Evolutionary conservation across 306 rosid species (phyloP).

Genomic region (Geum urbanum): DNA sequence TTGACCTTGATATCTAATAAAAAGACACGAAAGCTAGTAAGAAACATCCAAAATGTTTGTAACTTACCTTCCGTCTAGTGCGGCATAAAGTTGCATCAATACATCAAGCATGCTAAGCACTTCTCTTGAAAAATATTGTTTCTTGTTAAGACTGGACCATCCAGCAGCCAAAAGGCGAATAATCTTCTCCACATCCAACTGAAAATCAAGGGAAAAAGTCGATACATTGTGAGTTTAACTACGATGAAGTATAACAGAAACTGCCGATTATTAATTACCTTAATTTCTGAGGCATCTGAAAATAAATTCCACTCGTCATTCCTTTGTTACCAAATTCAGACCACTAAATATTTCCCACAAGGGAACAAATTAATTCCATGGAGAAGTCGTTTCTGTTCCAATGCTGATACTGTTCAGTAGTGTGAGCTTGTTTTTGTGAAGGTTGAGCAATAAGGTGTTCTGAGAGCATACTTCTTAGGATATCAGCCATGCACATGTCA

Average conservation of each 20-base stretch:
- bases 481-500: slow-evolving; percentile 17
- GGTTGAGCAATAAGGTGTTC: neutral
- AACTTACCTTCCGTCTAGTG: slow-evolving; percentile 25
- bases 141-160: neutral
- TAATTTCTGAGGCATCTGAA: slow-evolving; percentile 10
- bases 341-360: slow-evolving; percentile 8
- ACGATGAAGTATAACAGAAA: neutral
- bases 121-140: slow-evolving; percentile 7
- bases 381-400: neutral
- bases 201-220: neutral
- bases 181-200: slow-evolving; percentile 19
- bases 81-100: slow-evolving; percentile 26
- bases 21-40: neutral
- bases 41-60: neutral
- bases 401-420: neutral
- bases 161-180: slow-evolving; percentile 6
- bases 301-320: neutral
- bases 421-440: neutral
- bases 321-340: neutral
- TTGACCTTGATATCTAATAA: neutral
- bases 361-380: neutral
- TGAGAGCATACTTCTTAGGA: slow-evolving; percentile 31
- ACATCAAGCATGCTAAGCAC: slow-evolving; percentile 20
- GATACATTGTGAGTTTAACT: neutral
- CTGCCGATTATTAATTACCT: slow-evolving; percentile 25